These are phyloP conservation scores for Rachicladosporium sp. DNA, from an alignment of 2,329 filamentous ascomycete species.

Conservation along the genomic window DNA sequence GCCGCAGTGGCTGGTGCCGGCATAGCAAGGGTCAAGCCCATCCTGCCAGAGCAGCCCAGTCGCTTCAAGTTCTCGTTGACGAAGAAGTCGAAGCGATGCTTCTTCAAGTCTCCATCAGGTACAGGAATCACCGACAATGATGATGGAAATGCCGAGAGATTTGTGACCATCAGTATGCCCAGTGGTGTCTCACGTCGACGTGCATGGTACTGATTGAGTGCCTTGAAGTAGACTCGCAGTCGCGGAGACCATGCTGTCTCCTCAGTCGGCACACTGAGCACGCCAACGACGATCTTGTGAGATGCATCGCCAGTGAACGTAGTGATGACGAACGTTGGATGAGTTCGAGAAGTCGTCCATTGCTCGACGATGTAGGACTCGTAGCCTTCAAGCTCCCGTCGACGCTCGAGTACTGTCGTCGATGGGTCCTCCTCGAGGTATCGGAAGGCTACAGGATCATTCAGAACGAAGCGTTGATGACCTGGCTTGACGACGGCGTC, in stretches of 20 bases:
- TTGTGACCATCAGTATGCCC: conserved; percentile 86
- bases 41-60: conserved; percentile 79
- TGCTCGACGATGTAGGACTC: conserved; percentile 93
- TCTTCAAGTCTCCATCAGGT: conserved; percentile 71
- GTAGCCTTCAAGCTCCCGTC: conserved; percentile 62
- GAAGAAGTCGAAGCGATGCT: conserved; percentile 72
- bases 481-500: conserved; percentile 14
- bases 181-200: conserved; percentile 68
- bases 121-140: conserved; percentile 84
- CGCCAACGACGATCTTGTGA: conserved; percentile 65
- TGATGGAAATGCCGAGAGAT: conserved; percentile 82
- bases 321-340: conserved; percentile 82
- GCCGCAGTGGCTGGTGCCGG: conserved; percentile 72
- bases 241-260: conserved; percentile 68
- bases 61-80: conserved; percentile 92
- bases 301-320: conserved; percentile 82
- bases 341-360: conserved; percentile 86
- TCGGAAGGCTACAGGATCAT: conserved; percentile 53
- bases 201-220: conserved; percentile 74
- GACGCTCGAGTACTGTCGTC: conserved; percentile 62
- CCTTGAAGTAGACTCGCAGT: conserved; percentile 72
- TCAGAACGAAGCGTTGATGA: conserved; percentile 50
- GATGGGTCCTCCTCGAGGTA: conserved; percentile 78
- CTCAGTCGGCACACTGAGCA: conserved; percentile 71
- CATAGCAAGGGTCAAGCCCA: conserved; percentile 66